Conservation (phyloP, 139 green algal species). For the Gonium pectorale region DNA sequence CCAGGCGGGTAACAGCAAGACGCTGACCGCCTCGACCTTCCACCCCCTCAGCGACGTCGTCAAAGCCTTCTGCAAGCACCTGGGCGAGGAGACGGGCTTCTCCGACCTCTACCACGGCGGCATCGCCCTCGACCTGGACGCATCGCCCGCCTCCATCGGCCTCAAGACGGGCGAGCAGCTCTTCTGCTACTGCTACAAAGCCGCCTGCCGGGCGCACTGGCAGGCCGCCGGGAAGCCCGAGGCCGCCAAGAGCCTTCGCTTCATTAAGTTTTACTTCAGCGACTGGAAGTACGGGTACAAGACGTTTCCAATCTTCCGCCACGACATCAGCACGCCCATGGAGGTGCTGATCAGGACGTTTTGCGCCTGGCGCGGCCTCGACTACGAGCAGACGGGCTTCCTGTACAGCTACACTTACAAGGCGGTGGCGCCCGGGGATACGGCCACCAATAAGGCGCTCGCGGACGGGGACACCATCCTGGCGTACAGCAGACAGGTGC, state of each 20-base stretch:
- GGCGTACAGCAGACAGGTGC: conserved; percentile 49
- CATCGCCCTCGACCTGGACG: conserved; percentile 42
- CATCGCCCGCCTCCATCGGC: conserved; percentile 35
- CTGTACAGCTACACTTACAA: conserved; percentile 59
- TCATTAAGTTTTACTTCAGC: conserved; percentile 50
- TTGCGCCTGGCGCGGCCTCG: conserved; percentile 53
- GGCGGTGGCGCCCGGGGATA: conserved; percentile 43
- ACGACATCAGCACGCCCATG: conserved; percentile 53
- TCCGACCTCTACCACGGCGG: conserved; percentile 46
- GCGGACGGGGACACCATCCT: conserved; percentile 57
- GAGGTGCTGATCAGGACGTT: conserved; percentile 49
- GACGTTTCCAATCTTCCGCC: conserved; percentile 49
- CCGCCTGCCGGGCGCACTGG: conserved; percentile 35
- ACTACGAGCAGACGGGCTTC: conserved; percentile 47
- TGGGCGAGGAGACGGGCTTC: conserved; percentile 38
- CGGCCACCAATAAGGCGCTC: conserved; percentile 37
- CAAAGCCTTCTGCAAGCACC: conserved; percentile 30
- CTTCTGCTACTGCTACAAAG: conserved; percentile 49
- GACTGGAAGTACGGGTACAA: conserved; percentile 56
- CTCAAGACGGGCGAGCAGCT: conserved; percentile 42
- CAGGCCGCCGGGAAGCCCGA: conserved; percentile 10
- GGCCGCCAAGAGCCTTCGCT: conserved; percentile 24
- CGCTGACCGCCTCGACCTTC: conserved; percentile 12
- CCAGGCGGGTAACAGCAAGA: conserved; percentile 5
- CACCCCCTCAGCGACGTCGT: conserved; percentile 37